A percentile compares a stretch with the other conserved stretches of the same genome.
Conservation (phyloP, 2,329 filamentous ascomycete genomes). For the Cercospora janseana region DNA sequence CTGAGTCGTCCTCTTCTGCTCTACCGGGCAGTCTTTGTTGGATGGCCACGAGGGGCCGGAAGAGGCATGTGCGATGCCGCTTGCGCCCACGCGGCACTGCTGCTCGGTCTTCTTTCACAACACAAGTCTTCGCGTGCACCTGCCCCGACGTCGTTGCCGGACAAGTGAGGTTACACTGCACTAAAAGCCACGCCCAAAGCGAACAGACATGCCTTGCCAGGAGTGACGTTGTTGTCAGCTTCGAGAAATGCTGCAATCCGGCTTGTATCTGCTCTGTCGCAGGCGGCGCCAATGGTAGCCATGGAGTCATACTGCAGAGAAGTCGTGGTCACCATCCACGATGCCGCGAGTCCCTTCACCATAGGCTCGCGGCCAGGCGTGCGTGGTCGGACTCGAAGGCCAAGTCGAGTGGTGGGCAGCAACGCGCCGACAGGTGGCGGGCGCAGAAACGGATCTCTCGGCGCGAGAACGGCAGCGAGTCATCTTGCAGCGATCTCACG, state of each 20-base stretch:
- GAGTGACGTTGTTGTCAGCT: too few relatives aligned
- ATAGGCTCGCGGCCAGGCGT: too few relatives aligned
- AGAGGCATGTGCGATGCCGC: too few relatives aligned
- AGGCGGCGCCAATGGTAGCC: neutral
- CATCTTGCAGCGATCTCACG: slow-evolving; percentile 1
- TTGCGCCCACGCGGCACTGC: too few relatives aligned
- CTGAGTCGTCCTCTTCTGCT: neutral
- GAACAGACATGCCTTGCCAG: too few relatives aligned
- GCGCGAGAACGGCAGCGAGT: neutral
- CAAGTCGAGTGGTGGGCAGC: neutral
- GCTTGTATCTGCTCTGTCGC: neutral
- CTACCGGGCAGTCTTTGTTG: too few relatives aligned
- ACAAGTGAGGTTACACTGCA: slow-evolving; percentile 11
- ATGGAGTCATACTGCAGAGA: slow-evolving; percentile 7
- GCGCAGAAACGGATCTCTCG: slow-evolving; percentile 6
- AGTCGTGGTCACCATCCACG: slow-evolving; percentile 4
- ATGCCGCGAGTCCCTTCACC: neutral
- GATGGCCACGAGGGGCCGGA: neutral
- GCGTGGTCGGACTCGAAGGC: too few relatives aligned
- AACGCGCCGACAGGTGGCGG: slow-evolving; percentile 7
- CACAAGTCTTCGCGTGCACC: too few relatives aligned
- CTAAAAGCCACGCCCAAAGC: slow-evolving; percentile 2
- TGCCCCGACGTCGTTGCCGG: neutral
- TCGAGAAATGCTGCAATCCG: too few relatives aligned
- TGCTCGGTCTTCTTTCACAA: too few relatives aligned